A percentile compares a stretch with the other conserved stretches of the same genome.
These are phyloP conservation scores for Claviceps africana DNA, from an alignment of 2,329 filamentous ascomycete species.

Conservation along the genomic window DNA sequence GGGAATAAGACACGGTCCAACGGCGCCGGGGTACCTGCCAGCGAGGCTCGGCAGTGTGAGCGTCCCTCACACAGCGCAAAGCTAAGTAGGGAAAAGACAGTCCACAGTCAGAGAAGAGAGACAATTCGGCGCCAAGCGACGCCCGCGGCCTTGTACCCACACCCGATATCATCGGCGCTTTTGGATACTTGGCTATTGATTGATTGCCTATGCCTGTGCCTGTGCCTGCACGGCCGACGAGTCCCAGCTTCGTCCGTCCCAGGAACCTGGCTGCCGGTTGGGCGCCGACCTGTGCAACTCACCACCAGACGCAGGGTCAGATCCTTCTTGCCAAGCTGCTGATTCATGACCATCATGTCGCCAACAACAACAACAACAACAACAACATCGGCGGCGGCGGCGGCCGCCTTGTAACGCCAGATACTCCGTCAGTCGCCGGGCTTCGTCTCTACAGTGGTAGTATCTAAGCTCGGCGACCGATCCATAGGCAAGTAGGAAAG, in stretches of 20 bases:
- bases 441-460: background rate
- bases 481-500: background rate
- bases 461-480: background rate
- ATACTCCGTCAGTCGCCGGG: background rate
- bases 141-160: background rate
- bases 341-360: background rate
- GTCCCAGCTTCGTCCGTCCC: conserved; percentile 5
- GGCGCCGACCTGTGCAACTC: conserved; percentile 1
- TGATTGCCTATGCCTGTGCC: too few relatives aligned
- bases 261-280: conserved; percentile 5
- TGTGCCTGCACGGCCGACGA: background rate
- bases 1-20: conserved; percentile 1
- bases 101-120: background rate
- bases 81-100: background rate
- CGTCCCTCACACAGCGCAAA: background rate
- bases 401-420: background rate
- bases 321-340: background rate
- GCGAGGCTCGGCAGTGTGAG: background rate
- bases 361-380: background rate
- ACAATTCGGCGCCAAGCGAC: background rate
- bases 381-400: too few relatives aligned
- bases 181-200: background rate
- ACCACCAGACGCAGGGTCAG: background rate
- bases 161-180: background rate
- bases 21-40: conserved; percentile 1